Conservation (phyloP, 179 eudicot species). For the Silene vulgaris region DNA sequence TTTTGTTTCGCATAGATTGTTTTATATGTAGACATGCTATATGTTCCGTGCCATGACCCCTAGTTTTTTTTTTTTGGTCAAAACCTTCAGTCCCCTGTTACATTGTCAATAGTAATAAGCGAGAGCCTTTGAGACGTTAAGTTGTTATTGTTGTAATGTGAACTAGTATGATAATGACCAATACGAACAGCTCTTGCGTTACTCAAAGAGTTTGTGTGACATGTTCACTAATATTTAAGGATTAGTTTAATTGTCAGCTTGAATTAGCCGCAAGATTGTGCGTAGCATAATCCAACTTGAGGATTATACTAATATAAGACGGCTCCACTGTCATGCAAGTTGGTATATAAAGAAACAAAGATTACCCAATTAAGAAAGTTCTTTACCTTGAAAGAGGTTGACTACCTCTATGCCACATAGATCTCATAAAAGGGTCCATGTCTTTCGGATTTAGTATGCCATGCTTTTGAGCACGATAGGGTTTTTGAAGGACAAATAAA, state of each 20-base stretch:
- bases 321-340: constrained; percentile 29
- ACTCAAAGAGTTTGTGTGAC: constrained; percentile 21
- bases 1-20: neutral
- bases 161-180: constrained; percentile 16
- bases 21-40: neutral
- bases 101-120: neutral
- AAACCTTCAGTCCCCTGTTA: neutral
- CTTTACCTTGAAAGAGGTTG: constrained; percentile 24
- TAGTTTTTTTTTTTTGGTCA: neutral
- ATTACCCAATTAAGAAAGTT: constrained; percentile 28
- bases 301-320: constrained; percentile 17
- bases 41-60: neutral
- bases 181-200: constrained; percentile 21
- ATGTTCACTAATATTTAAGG: constrained; percentile 14
- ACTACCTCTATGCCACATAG: constrained; percentile 27
- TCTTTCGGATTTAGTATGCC: constrained; percentile 10
- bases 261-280: constrained; percentile 21
- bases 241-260: neutral
- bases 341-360: constrained; percentile 19
- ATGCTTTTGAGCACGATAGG: constrained; percentile 20
- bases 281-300: constrained; percentile 27
- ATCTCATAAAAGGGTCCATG: constrained; percentile 18
- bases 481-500: constrained; percentile 3
- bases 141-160: constrained; percentile 3
- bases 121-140: constrained; percentile 8